phyloP scores from a whole-genome alignment of 2,329 filamentous ascomycete species.

The Grosmannia clavigera region DNA sequence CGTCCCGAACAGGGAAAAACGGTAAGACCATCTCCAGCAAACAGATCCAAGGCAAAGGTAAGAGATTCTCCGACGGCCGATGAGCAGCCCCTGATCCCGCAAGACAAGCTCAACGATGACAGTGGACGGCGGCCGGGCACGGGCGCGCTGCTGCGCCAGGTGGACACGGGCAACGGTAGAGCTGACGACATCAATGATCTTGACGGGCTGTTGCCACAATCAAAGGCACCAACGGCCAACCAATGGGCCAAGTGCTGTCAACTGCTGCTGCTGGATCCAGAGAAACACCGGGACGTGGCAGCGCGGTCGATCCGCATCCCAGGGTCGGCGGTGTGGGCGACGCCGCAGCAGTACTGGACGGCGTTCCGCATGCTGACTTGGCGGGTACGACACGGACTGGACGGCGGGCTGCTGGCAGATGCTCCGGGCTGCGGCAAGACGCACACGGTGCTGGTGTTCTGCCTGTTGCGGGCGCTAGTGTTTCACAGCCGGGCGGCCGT shows the following conservation, averaged over 20 bases:
- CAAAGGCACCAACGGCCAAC: background rate
- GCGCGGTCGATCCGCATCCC: slow-evolving; percentile 6
- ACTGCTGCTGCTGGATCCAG: slow-evolving; percentile 3
- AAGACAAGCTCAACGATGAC: background rate
- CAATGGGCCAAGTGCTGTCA: slow-evolving; percentile 5
- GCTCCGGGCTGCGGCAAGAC: slow-evolving; percentile 7
- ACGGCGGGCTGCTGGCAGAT: slow-evolving; percentile 8
- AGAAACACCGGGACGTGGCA: slow-evolving; percentile 1
- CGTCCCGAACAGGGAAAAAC: background rate
- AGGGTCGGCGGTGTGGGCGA: background rate
- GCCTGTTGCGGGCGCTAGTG: slow-evolving; percentile 4
- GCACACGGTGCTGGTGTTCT: slow-evolving; percentile 1
- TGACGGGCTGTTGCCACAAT: background rate
- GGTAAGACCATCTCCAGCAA: background rate
- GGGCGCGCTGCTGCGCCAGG: background rate
- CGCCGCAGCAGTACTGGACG: slow-evolving; percentile 5
- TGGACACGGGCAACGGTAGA: background rate
- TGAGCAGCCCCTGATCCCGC: background rate
- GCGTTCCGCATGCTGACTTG: slow-evolving; percentile 6
- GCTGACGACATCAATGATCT: background rate
- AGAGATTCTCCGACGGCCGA: background rate
- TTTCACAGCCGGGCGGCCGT: slow-evolving; percentile 4
- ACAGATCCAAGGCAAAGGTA: background rate
- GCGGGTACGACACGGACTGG: background rate
- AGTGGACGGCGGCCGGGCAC: background rate